These are phyloP conservation scores for Uncinocarpus reesii DNA, from an alignment of 2,329 filamentous ascomycete species.

Conservation along the genomic window DNA sequence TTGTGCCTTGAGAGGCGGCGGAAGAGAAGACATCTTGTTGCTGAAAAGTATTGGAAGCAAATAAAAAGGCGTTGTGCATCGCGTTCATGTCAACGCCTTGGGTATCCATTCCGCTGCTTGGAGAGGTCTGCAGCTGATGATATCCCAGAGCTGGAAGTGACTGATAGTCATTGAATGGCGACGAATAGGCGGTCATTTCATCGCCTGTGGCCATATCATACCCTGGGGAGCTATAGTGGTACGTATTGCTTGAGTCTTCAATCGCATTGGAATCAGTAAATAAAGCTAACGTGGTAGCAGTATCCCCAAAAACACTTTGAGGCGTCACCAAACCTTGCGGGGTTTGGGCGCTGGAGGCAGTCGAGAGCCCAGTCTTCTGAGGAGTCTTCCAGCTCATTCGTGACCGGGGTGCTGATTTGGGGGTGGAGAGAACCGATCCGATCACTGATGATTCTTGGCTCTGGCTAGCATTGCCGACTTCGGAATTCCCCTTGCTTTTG, in stretches of 20 bases:
- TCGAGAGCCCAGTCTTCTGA: neutral
- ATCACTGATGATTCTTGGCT: neutral
- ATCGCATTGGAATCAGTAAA: neutral
- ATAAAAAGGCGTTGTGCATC: neutral
- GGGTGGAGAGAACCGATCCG: neutral
- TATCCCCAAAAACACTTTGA: neutral
- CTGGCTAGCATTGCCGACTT: neutral
- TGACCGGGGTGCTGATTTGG: neutral
- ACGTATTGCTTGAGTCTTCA: neutral
- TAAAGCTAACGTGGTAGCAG: neutral
- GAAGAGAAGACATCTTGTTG: neutral
- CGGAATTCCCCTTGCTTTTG: neutral
- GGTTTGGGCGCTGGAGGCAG: neutral
- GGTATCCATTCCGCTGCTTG: neutral
- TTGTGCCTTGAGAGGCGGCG: neutral
- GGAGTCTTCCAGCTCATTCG: slow-evolving; percentile 9
- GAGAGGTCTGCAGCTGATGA: neutral
- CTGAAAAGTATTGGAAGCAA: neutral
- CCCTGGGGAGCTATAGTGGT: neutral
- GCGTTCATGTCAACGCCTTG: neutral
- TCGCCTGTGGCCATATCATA: neutral
- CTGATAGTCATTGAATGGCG: neutral
- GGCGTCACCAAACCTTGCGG: neutral
- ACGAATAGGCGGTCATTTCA: neutral
- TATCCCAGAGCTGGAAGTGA: neutral